phyloP scores from a whole-genome alignment of 352 stramenopile genomes.

The Phytophthora lateralis region DNA sequence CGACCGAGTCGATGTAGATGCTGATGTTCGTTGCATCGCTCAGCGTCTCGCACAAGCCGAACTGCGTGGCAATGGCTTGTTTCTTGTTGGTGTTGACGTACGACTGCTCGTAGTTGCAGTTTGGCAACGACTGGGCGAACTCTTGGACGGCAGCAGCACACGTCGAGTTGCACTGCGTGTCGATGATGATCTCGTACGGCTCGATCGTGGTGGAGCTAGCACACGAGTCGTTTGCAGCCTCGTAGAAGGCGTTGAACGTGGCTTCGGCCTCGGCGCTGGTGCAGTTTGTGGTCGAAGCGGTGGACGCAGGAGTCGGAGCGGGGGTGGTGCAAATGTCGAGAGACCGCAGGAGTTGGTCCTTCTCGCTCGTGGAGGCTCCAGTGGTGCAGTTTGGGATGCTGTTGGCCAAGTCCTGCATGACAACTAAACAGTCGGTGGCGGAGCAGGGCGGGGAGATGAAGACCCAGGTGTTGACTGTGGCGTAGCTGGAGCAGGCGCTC shows the following conservation, averaged over 20 bases:
- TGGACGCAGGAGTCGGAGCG: slow-evolving; percentile 19
- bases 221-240: slow-evolving; percentile 13
- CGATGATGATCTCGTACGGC: slow-evolving; percentile 35
- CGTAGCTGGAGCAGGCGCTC: slow-evolving; percentile 17
- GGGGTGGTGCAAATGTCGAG: slow-evolving; percentile 26
- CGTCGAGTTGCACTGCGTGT: slow-evolving; percentile 34
- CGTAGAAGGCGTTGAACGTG: slow-evolving; percentile 19
- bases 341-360: slow-evolving; percentile 12
- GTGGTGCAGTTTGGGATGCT: slow-evolving; percentile 30
- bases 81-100: slow-evolving; percentile 41
- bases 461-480: slow-evolving; percentile 20
- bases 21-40: slow-evolving; percentile 17
- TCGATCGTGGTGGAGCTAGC: slow-evolving; percentile 25
- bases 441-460: slow-evolving; percentile 30
- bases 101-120: slow-evolving; percentile 35
- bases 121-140: slow-evolving; percentile 27
- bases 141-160: slow-evolving; percentile 26
- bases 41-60: slow-evolving; percentile 20
- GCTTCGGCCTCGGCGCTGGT: slow-evolving; percentile 12
- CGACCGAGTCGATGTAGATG: slow-evolving; percentile 12
- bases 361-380: slow-evolving; percentile 7
- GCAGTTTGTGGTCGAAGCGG: slow-evolving; percentile 27
- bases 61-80: slow-evolving; percentile 17
- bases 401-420: slow-evolving; percentile 18
- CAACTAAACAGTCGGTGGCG: slow-evolving; percentile 18